A percentile compares a stretch with the other conserved stretches of the same genome.
These are phyloP conservation scores for Leonotis leonurus DNA, from an alignment of 257 asterid species.

Conservation along the genomic window DNA sequence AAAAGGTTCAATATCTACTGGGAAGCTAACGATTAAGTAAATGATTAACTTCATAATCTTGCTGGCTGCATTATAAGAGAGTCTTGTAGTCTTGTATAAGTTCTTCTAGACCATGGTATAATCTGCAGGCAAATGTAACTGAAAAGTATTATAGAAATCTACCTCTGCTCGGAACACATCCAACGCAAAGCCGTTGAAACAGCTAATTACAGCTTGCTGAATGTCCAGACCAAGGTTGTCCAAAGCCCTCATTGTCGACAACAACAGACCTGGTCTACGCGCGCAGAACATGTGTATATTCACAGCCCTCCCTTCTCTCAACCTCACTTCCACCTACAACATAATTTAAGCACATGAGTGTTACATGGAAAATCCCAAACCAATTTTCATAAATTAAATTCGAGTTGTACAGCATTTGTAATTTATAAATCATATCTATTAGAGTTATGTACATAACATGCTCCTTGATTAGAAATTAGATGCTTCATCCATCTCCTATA, in stretches of 20 bases:
- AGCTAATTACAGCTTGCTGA: conserved; percentile 92
- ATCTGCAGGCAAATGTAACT: too few species aligned
- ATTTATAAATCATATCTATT: background rate
- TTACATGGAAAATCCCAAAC: background rate
- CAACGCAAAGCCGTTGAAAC: conserved; percentile 84
- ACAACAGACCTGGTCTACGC: conserved; percentile 76
- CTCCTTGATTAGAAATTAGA: background rate
- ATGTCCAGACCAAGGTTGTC: conserved; percentile 84
- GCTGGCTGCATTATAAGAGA: too few species aligned
- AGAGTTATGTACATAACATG: background rate
- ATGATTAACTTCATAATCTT: too few species aligned
- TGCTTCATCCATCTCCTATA: background rate
- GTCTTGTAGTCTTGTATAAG: too few species aligned
- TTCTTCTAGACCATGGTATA: too few species aligned
- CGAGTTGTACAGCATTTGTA: background rate
- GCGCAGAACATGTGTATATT: conserved; percentile 82
- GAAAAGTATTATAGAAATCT: background rate
- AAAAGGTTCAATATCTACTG: background rate
- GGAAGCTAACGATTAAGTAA: too few species aligned
- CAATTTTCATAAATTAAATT: background rate
- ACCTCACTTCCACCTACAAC: conserved; percentile 67
- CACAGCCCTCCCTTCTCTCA: conserved; percentile 76
- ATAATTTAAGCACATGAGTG: conserved; percentile 19
- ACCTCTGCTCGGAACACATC: conserved; percentile 95
- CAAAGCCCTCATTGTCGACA: conserved; percentile 74